Base-by-base conservation (phyloP, 164 flowering plant genomes). In the Magnolia sinica region DNA sequence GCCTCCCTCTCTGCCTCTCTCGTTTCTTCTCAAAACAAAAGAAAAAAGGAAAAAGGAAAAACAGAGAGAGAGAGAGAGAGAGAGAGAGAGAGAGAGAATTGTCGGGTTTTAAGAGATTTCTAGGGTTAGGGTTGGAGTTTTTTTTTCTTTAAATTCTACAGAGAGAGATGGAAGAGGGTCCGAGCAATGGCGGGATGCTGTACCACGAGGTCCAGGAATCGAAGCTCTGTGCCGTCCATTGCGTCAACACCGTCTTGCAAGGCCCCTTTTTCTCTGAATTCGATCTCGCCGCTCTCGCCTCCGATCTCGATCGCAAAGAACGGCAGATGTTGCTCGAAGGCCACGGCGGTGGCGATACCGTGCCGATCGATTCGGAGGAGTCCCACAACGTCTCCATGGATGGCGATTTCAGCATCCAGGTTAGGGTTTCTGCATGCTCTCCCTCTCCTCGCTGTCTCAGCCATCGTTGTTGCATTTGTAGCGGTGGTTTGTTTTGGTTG, bases 351-450 rank as follows among this genome's bases (percentile, higher is more conserved):
- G 74, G 58, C 37, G 79, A 69, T 63, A 79, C 16, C 55, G 81
- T 76, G 71, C 49, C 88, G 68, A 86, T 76, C 8, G 93, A 87
- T 65, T 63, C 13, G 4, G 91, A 88, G 72, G 93, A 85, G 70
- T 93, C 98, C 0, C 96, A 92, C 59, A 96, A 93, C 78, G 99
- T 93, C 68, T 93, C 98, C 71, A 81, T 96, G 80, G 97, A 85
- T 68, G 98, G 99, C 4, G 97, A 95, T 85, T 95, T 95, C 85
- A 95, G 99, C 59, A 93, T 95, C 72, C 99, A 93, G 98, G 99
- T 95, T 50, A 16, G 75, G 19, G 19, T 79, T 72, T 31, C 69
- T 59, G 1, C 23, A 16, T 69, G 14, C 22, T 52, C 29, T 3
- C 16, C 69, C 24, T 55, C 61, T 55, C 61, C 61, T 55, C 10